A percentile compares a stretch with the other conserved stretches of the same genome.
Evolutionary conservation across 2,329 filamentous ascomycete species (phyloP).

Genomic region (Neonectria neomacrospora): DNA sequence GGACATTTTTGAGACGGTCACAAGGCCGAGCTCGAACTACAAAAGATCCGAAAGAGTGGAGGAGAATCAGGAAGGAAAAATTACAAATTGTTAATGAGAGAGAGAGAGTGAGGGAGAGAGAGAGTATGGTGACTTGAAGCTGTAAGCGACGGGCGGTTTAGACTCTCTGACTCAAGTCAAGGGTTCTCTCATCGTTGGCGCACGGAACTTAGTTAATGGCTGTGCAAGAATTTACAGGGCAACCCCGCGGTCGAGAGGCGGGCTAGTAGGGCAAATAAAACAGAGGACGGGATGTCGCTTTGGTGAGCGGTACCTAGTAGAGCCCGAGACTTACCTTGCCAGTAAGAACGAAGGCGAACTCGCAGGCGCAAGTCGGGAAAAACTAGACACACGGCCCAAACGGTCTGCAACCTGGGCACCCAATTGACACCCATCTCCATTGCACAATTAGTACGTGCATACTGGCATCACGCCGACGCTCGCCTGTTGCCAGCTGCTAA

Average conservation of each 20-base stretch:
- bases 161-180: conserved; percentile 14
- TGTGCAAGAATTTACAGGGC: conserved; percentile 1
- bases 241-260: conserved; percentile 13
- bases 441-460: conserved; percentile 11
- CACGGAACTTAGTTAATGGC: conserved; percentile 9
- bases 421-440: conserved; percentile 14
- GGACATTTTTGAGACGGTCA: conserved; percentile 63
- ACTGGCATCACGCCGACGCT: conserved; percentile 6
- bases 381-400: background rate
- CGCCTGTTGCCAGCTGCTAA: conserved; percentile 5
- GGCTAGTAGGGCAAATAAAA: conserved; percentile 12
- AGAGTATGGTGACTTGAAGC: conserved; percentile 9
- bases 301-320: background rate
- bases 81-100: background rate
- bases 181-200: conserved; percentile 13
- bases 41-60: conserved; percentile 1
- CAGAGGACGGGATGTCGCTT: conserved; percentile 7
- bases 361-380: background rate
- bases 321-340: background rate
- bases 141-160: background rate
- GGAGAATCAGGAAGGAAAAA: background rate
- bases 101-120: background rate
- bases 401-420: background rate
- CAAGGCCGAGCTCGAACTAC: conserved; percentile 1
- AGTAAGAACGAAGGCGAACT: background rate